Conservation (phyloP, 2,329 filamentous ascomycete species). For the Myrmaecium sp. region DNA sequence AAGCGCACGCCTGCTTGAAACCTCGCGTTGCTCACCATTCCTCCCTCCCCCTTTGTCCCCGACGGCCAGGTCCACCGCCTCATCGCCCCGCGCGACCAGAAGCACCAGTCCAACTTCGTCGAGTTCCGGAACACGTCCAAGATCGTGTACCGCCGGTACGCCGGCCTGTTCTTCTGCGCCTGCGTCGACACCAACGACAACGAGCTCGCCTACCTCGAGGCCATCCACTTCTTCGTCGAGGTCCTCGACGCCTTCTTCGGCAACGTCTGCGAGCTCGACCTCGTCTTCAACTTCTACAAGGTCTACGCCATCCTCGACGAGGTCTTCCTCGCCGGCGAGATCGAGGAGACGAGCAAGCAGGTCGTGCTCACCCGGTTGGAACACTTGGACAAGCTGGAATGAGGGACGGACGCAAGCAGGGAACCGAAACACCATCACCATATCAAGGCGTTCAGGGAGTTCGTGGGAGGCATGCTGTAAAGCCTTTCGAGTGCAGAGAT, state of each 20-base stretch:
- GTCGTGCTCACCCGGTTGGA: conserved; percentile 88
- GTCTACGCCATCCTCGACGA: conserved; percentile 98
- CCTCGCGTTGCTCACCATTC: not conserved
- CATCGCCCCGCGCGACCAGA: conserved; percentile 92
- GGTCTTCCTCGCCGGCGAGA: conserved; percentile 93
- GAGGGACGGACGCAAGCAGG: no score
- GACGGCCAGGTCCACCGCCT: conserved; percentile 72
- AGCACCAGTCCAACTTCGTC: conserved; percentile 99
- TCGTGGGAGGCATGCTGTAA: no score
- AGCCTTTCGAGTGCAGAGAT: no score
- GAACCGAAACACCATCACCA: no score
- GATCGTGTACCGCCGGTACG: conserved; percentile 93
- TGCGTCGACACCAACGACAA: conserved; percentile 99
- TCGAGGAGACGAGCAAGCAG: conserved; percentile 97
- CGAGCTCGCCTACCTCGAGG: conserved; percentile 89
- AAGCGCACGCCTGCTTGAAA: conserved; percentile 3
- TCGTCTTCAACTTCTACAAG: conserved; percentile 61
- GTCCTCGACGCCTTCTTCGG: conserved; percentile 97
- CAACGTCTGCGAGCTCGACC: conserved; percentile 94
- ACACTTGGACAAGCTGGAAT: conserved; percentile 93
- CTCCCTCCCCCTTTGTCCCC: conserved; percentile 1
- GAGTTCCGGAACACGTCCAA: conserved; percentile 78
- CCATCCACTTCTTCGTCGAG: conserved; percentile 98
- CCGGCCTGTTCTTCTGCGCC: conserved; percentile 96
- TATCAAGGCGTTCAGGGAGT: no score